Conservation (phyloP, 83 land plant genomes). For the Picea abies region DNA sequence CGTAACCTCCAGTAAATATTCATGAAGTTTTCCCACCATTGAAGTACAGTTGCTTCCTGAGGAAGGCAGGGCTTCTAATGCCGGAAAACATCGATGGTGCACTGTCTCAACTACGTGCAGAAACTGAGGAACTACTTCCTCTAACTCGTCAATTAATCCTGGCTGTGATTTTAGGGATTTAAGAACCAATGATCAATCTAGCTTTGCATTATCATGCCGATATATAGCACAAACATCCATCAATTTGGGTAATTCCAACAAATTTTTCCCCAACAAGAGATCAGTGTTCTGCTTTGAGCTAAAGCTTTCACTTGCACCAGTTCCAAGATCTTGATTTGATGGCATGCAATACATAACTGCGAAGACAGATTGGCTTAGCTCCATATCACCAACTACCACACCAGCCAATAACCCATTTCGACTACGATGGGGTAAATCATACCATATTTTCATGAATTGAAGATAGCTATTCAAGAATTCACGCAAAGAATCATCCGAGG, state of each 20-base stretch:
- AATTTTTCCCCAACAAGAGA: constrained; percentile 70
- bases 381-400: constrained; percentile 82
- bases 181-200: constrained; percentile 68
- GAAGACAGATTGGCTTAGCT: constrained; percentile 78
- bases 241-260: constrained; percentile 89
- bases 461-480: no score
- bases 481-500: no score
- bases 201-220: constrained; percentile 83
- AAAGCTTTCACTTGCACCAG: constrained; percentile 57
- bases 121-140: constrained; percentile 49
- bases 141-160: constrained; percentile 32
- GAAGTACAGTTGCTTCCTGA: no score
- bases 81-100: constrained; percentile 80
- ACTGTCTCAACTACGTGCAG: constrained; percentile 65
- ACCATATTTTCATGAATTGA: no score
- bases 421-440: no score
- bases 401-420: constrained; percentile 54
- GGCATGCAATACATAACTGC: constrained; percentile 86
- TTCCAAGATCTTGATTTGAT: constrained; percentile 76
- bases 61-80: constrained; percentile 44
- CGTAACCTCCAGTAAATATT: no score
- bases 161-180: constrained; percentile 80
- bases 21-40: no score
- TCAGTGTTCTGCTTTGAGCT: constrained; percentile 71
- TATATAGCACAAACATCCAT: constrained; percentile 92